Conservation (phyloP, 352 stramenopile species). For the Phytophthora lateralis region DNA sequence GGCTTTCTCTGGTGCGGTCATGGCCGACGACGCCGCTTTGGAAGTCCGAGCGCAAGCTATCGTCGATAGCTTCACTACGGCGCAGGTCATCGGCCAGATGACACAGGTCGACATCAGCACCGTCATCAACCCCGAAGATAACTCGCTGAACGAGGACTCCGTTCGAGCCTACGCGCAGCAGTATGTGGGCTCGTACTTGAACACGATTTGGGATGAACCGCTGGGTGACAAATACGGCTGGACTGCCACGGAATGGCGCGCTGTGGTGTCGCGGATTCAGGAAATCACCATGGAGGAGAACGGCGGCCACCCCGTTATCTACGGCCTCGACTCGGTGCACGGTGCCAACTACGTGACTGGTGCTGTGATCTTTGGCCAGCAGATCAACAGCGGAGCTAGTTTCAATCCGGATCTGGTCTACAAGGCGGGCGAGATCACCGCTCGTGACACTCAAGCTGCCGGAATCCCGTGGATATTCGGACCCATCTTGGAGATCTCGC, state of each 20-base stretch:
- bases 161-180: constrained; percentile 66
- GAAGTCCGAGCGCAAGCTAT: constrained; percentile 19
- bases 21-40: constrained; percentile 15
- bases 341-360: constrained; percentile 84
- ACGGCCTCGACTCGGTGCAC: constrained; percentile 89
- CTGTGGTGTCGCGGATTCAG: constrained; percentile 70
- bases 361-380: constrained; percentile 82
- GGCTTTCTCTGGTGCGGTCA: constrained; percentile 1
- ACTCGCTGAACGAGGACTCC: constrained; percentile 51
- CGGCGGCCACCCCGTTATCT: constrained; percentile 69
- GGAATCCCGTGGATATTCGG: constrained; percentile 91
- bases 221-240: constrained; percentile 51
- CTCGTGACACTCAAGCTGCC: constrained; percentile 78
- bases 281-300: constrained; percentile 73
- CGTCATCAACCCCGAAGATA: constrained; percentile 60
- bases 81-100: constrained; percentile 84
- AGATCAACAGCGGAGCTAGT: constrained; percentile 86
- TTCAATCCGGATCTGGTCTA: constrained; percentile 83
- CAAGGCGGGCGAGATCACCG: constrained; percentile 67
- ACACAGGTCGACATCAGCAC: constrained; percentile 87
- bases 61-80: constrained; percentile 19
- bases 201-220: constrained; percentile 63
- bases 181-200: constrained; percentile 88
- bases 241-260: constrained; percentile 65
- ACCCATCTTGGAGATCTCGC: constrained; percentile 81